These are phyloP conservation scores for Candida maris DNA, from an alignment of 805 yeast species.

Conservation along the genomic window DNA sequence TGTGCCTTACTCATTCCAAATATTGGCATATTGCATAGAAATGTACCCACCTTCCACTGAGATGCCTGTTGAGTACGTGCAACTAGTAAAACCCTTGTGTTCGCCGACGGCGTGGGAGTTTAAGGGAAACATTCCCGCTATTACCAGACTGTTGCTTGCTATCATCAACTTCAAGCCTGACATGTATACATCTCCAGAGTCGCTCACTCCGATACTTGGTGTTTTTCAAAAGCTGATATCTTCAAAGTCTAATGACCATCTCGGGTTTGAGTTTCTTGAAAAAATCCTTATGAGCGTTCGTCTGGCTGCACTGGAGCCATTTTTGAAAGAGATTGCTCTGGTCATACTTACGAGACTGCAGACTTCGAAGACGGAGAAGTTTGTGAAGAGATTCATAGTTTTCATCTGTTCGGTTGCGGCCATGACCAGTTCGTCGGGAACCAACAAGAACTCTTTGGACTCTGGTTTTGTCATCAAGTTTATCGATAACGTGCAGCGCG, in stretches of 20 bases:
- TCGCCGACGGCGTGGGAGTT: conserved; percentile 94
- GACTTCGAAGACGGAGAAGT: conserved; percentile 77
- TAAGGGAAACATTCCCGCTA: conserved; percentile 90
- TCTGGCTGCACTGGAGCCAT: conserved; percentile 44
- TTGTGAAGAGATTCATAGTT: conserved; percentile 62
- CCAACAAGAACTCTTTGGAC: conserved; percentile 20
- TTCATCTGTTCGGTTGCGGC: conserved; percentile 44
- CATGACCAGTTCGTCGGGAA: conserved; percentile 25
- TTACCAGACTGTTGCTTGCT: conserved; percentile 72
- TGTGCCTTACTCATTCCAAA: conserved; percentile 87
- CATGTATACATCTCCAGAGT: conserved; percentile 35
- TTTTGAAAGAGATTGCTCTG: conserved; percentile 67
- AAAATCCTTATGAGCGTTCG: conserved; percentile 59
- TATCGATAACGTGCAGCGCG: conserved; percentile 69
- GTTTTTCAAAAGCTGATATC: conserved; percentile 94
- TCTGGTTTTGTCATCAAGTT: conserved; percentile 53
- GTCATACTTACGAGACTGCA: conserved; percentile 78
- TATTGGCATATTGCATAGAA: conserved; percentile 77
- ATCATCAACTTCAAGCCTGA: conserved; percentile 50
- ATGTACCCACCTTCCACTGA: conserved; percentile 43
- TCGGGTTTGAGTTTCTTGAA: conserved; percentile 84
- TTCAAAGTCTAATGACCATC: conserved; percentile 72
- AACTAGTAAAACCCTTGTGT: conserved; percentile 73
- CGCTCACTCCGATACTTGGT: conserved; percentile 79
- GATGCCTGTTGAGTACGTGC: conserved; percentile 63